Percentiles rank a stretch among this genome's conserved stretches.
Conservation (phyloP, 2,329 filamentous ascomycete species). For the Aspergillus sp. region DNA sequence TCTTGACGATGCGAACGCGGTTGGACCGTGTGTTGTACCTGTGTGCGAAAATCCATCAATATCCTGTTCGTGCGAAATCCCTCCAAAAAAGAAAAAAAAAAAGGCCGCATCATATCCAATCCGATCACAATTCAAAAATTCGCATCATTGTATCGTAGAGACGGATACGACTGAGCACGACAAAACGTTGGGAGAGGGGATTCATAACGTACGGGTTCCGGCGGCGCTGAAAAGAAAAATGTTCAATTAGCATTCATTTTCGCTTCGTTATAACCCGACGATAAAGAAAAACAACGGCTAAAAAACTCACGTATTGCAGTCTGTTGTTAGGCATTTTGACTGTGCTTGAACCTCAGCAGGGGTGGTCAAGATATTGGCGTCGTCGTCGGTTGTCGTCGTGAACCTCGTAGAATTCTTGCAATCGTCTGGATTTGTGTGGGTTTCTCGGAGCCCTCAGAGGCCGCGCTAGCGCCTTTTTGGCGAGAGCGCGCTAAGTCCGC, state of each 20-base stretch:
- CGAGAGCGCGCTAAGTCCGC: slow-evolving; percentile 32
- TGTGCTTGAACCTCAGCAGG: slow-evolving; percentile 43
- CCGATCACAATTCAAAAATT: not conserved
- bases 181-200: slow-evolving; percentile 15
- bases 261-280: slow-evolving; percentile 1
- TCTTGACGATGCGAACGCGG: slow-evolving; percentile 94
- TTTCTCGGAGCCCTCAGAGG: slow-evolving; percentile 43
- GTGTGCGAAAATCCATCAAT: slow-evolving; percentile 35
- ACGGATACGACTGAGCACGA: slow-evolving; percentile 17
- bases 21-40: slow-evolving; percentile 99
- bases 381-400: slow-evolving; percentile 45
- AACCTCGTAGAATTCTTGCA: slow-evolving; percentile 42
- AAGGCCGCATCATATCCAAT: not conserved
- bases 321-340: slow-evolving; percentile 55
- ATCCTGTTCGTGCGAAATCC: slow-evolving; percentile 10
- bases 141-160: slow-evolving; percentile 18
- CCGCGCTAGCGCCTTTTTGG: slow-evolving; percentile 40
- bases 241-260: slow-evolving; percentile 25
- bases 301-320: slow-evolving; percentile 49
- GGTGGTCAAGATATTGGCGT: slow-evolving; percentile 43
- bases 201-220: slow-evolving; percentile 70
- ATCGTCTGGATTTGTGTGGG: slow-evolving; percentile 46
- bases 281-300: not conserved
- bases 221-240: slow-evolving; percentile 57
- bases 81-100: no score